Evolutionary conservation across 2,329 filamentous ascomycete species (phyloP).

Genomic region (Salinomyces thailandicus): DNA sequence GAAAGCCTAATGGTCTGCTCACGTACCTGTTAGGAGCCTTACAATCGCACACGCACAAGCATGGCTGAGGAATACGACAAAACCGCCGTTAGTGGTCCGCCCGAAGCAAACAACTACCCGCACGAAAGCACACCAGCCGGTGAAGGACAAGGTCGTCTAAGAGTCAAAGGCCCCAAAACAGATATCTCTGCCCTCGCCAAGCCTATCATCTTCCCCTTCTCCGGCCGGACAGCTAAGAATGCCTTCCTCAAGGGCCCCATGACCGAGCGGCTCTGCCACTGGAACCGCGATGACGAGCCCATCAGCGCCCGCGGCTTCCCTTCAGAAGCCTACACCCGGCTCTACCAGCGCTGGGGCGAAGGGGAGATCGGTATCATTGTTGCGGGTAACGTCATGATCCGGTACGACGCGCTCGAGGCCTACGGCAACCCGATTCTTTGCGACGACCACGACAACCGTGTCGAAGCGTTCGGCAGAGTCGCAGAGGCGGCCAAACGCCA

Average conservation of each 20-base stretch:
- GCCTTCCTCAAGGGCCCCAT: constrained; percentile 24
- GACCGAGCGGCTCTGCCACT: constrained; percentile 17
- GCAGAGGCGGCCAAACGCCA: constrained; percentile 15
- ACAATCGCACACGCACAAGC: too few relatives aligned
- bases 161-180: constrained; percentile 15
- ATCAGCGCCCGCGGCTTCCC: constrained; percentile 20
- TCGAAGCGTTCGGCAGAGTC: constrained; percentile 16
- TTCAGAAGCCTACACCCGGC: constrained; percentile 14
- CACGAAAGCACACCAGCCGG: constrained; percentile 11
- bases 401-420: constrained; percentile 23
- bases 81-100: constrained; percentile 4
- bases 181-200: constrained; percentile 14
- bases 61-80: constrained; percentile 23
- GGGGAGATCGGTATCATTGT: constrained; percentile 24
- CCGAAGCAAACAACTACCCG: constrained; percentile 15
- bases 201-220: constrained; percentile 22
- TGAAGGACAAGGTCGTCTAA: constrained; percentile 13
- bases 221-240: constrained; percentile 19
- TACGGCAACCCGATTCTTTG: constrained; percentile 22
- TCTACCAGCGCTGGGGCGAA: constrained; percentile 22
- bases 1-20: too few relatives aligned
- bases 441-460: constrained; percentile 18
- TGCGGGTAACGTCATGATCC: constrained; percentile 22
- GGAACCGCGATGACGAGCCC: constrained; percentile 16
- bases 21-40: not conserved